Conservation (phyloP, 805 yeast genomes). For the Candida chilensis region DNA sequence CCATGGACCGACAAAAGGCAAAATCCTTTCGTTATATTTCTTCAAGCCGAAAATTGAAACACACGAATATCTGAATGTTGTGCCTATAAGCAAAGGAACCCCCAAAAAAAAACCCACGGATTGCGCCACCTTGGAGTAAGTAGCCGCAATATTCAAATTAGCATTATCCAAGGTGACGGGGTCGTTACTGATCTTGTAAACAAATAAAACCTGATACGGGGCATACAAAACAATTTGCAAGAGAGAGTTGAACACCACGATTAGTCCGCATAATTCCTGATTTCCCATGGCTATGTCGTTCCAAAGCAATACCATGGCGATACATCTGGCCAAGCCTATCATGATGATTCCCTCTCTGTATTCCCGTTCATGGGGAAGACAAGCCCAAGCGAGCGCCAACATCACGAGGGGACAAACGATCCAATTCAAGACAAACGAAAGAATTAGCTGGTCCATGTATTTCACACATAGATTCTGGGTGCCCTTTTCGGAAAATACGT, state of each 20-base stretch:
- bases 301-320: slow-evolving; percentile 58
- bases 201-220: slow-evolving; percentile 38
- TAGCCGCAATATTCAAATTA: slow-evolving; percentile 6
- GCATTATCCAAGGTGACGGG: slow-evolving; percentile 1
- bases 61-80: slow-evolving; percentile 24
- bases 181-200: slow-evolving; percentile 27
- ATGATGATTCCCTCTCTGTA: slow-evolving; percentile 46
- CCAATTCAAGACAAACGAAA: slow-evolving; percentile 45
- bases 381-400: slow-evolving; percentile 48
- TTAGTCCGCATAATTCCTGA: slow-evolving; percentile 35
- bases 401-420: slow-evolving; percentile 45
- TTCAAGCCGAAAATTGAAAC: slow-evolving; percentile 15
- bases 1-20: slow-evolving; percentile 37
- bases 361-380: slow-evolving; percentile 35
- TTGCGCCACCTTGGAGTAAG: slow-evolving; percentile 32
- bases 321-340: slow-evolving; percentile 52
- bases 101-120: slow-evolving; percentile 47
- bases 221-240: slow-evolving; percentile 44
- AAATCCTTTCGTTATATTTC: slow-evolving; percentile 19
- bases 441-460: slow-evolving; percentile 17
- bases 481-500: no score
- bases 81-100: slow-evolving; percentile 38
- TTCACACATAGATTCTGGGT: no score
- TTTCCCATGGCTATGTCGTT: slow-evolving; percentile 47
- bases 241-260: slow-evolving; percentile 42